Percentiles rank a stretch among this genome's conserved stretches.
These are phyloP conservation scores for Crithidia brevicula DNA, from an alignment of 208 protist genomes.

Conservation along the genomic window DNA sequence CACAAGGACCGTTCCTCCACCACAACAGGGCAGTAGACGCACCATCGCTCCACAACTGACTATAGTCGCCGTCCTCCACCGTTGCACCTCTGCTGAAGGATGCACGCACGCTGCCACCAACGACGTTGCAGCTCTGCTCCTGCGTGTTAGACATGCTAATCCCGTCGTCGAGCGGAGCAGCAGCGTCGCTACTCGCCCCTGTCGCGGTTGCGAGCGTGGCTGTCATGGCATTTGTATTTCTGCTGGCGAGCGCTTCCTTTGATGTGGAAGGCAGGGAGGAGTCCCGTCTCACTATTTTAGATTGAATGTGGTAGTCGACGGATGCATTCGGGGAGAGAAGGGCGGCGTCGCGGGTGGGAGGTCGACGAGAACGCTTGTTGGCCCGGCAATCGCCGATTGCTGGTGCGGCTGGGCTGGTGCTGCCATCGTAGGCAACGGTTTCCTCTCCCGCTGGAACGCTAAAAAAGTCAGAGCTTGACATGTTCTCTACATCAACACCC, in stretches of 20 bases:
- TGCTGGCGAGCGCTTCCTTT: too few relatives aligned
- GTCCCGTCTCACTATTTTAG: too few relatives aligned
- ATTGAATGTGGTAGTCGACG: background rate
- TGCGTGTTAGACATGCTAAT: slow-evolving; percentile 9
- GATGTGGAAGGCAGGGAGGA: too few relatives aligned
- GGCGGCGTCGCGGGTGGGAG: too few relatives aligned
- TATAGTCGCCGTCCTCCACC: background rate
- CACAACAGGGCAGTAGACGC: too few relatives aligned
- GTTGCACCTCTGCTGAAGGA: too few relatives aligned
- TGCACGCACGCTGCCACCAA: background rate
- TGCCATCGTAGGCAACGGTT: background rate
- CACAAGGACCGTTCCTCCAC: too few relatives aligned
- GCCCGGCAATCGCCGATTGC: too few relatives aligned
- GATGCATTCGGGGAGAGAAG: background rate
- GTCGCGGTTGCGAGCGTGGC: too few relatives aligned
- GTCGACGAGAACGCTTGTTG: too few relatives aligned
- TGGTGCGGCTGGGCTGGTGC: background rate
- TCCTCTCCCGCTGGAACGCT: background rate
- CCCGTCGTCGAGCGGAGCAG: background rate
- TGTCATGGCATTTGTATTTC: background rate
- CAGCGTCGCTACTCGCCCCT: background rate
- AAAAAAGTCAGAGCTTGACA: slow-evolving; percentile 12
- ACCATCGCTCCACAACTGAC: background rate
- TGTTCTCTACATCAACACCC: background rate
- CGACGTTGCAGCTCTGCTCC: slow-evolving; percentile 1